phyloP scores from a whole-genome alignment of 208 protist species.

The Leishmania martiniquensis region DNA sequence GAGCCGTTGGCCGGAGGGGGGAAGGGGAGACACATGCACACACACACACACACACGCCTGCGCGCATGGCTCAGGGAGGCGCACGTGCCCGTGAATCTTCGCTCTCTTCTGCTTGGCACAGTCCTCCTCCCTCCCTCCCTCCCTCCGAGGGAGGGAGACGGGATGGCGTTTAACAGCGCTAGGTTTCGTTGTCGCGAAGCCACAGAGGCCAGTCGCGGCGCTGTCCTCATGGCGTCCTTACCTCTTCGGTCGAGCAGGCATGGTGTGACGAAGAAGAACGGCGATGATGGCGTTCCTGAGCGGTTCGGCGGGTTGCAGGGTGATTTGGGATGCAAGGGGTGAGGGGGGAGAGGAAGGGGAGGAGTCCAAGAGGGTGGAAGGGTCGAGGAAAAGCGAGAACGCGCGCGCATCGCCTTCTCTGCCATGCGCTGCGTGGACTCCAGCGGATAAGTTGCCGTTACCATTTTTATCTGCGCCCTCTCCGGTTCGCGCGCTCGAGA shows the following conservation, averaged over 20 bases:
- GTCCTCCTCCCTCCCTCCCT: too few relatives aligned
- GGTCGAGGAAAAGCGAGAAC: not conserved
- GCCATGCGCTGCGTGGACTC: too few relatives aligned
- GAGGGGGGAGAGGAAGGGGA: not conserved
- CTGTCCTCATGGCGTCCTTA: not conserved
- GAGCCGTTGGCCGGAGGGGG: not conserved
- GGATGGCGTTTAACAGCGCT: not conserved
- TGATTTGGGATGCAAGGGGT: not conserved
- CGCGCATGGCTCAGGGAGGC: not conserved
- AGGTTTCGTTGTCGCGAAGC: not conserved
- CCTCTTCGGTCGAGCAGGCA: not conserved
- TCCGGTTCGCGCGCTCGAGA: not conserved
- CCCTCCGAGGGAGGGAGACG: not conserved
- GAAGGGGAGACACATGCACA: not conserved
- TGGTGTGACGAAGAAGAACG: not conserved
- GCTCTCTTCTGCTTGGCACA: not conserved
- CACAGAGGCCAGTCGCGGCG: not conserved
- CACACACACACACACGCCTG: not conserved
- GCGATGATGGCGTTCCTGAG: not conserved
- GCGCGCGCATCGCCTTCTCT: too few relatives aligned
- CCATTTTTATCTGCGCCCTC: not conserved
- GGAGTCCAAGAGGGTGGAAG: not conserved
- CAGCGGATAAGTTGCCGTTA: too few relatives aligned
- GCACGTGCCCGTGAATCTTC: not conserved
- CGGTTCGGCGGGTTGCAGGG: not conserved